phyloP scores from a whole-genome alignment of 2,329 filamentous ascomycete genomes.

The Ophidiomyces ophidiicola region DNA sequence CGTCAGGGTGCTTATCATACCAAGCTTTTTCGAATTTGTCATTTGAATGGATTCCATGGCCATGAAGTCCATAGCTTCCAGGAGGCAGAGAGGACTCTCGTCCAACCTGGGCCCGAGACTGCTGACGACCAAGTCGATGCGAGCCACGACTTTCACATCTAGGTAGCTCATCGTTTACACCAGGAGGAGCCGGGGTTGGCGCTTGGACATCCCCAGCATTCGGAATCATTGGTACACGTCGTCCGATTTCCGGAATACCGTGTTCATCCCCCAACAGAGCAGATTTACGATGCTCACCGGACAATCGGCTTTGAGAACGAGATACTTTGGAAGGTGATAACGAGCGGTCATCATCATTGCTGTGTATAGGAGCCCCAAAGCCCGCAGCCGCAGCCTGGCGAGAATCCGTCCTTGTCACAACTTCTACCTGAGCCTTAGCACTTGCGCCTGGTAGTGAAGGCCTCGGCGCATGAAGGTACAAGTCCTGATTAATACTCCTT shows the following conservation, averaged over 20 bases:
- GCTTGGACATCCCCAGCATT: slow-evolving; percentile 93
- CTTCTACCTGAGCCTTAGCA: slow-evolving; percentile 69
- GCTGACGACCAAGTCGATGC: slow-evolving; percentile 42
- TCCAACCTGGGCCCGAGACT: slow-evolving; percentile 60
- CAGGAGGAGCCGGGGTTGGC: slow-evolving; percentile 60
- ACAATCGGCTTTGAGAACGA: slow-evolving; percentile 39
- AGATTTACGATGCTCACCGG: slow-evolving; percentile 43
- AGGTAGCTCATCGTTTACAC: slow-evolving; percentile 35
- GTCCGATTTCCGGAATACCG: slow-evolving; percentile 83
- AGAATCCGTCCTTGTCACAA: slow-evolving; percentile 86
- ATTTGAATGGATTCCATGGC: slow-evolving; percentile 62
- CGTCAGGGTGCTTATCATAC: slow-evolving; percentile 83
- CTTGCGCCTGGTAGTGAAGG: slow-evolving; percentile 70
- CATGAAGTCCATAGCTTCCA: slow-evolving; percentile 85
- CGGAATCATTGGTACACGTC: slow-evolving; percentile 85
- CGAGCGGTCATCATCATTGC: slow-evolving; percentile 30
- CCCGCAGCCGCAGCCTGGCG: slow-evolving; percentile 72
- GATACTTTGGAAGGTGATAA: slow-evolving; percentile 28
- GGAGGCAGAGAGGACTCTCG: slow-evolving; percentile 62
- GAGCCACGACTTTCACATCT: slow-evolving; percentile 11
- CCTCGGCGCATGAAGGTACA: slow-evolving; percentile 80
- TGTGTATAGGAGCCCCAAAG: slow-evolving; percentile 49
- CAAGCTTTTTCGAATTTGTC: slow-evolving; percentile 85
- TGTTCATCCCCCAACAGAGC: slow-evolving; percentile 58
- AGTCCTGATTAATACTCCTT: slow-evolving; percentile 62